Evolutionary conservation across 2,329 filamentous ascomycete species (phyloP), one percentile per base, ranked within the genome.

Genomic region (Talaromyces piceae): DNA sequence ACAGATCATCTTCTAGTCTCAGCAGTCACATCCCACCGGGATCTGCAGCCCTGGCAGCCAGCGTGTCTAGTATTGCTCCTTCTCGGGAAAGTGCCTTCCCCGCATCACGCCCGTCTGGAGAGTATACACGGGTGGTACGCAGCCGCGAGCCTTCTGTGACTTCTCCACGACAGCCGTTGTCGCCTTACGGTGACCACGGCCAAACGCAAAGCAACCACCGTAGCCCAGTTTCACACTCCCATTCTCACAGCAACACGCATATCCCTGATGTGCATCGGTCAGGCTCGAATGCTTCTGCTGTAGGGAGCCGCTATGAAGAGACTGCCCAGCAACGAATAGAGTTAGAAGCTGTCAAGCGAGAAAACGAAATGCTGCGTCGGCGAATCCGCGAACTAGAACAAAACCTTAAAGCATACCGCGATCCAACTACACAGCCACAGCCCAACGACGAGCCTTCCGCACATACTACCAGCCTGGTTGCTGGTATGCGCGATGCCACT

Each of bases 1-100:
- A 82, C 61, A 75, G 78, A 46, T 80, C 77, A 18, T 79, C 75
- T 7, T 79, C 76, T 5, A 79, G 73, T 54, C 69, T 80, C 12
- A 78, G 76, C 26, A 66, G 72, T 8, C 68, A 73, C 41, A 68
- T 70, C 49, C 62, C 69, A 46, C 61, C 62, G 41, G 63, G 61
- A 28, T 69, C 64, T 52, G 61, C 61, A n/a, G 61, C 64, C 13
- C 56, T 65, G 50, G 57, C 67, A 26, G 67, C 60, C 41, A 68
- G 67, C 33, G 64, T 73, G 13, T 66, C 67, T 4, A 72, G 71
- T 13, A 73, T 76, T 46, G 68, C 70, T 8, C 71, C 71, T 3
- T 68, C 71, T 12, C 66, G 73, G 46, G 72, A 74, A 13, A 57
- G 54, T 18, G 57, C 57, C 33, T 49, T 61, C n/a, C 56, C 63